Conservation (phyloP, 139 green algal genomes). For the Coelastrella sp. region DNA sequence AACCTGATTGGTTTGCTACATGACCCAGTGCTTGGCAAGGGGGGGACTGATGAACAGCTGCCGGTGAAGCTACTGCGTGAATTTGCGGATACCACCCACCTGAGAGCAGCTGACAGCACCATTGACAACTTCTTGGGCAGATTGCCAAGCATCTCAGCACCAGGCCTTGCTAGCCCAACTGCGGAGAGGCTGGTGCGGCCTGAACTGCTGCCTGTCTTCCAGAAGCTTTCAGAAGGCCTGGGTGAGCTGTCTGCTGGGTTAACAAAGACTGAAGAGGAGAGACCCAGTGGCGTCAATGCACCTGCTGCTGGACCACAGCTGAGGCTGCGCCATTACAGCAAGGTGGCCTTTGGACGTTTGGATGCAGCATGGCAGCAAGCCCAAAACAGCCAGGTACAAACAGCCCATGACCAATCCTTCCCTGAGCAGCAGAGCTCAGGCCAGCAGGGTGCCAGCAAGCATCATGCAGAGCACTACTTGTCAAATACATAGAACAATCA, state of each 20-base stretch:
- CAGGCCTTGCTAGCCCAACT: not conserved
- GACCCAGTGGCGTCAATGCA: not conserved
- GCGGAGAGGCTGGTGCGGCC: conserved; percentile 17
- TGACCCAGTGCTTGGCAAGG: conserved; percentile 12
- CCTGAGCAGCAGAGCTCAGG: too few relatives aligned
- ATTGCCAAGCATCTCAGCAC: conserved; percentile 1
- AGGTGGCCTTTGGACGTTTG: conserved; percentile 4
- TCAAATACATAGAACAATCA: too few relatives aligned
- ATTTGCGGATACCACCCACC: conserved; percentile 3
- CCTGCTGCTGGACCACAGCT: not conserved
- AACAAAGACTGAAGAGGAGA: too few relatives aligned
- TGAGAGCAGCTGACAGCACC: not conserved
- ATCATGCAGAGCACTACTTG: too few relatives aligned
- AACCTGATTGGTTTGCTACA: not conserved
- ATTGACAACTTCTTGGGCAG: not conserved
- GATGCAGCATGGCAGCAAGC: not conserved
- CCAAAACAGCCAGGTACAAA: not conserved
- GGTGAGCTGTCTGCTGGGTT: conserved; percentile 18
- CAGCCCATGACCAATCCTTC: too few relatives aligned
- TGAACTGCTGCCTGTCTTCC: not conserved
- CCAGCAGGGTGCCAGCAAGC: too few relatives aligned
- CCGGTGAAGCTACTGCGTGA: conserved; percentile 25
- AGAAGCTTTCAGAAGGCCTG: not conserved
- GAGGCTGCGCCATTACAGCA: conserved; percentile 12
- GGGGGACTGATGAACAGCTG: not conserved